Evolutionary conservation across 2,329 filamentous ascomycete genomes (phyloP).

Genomic region (Macrophomina phaseolina): DNA sequence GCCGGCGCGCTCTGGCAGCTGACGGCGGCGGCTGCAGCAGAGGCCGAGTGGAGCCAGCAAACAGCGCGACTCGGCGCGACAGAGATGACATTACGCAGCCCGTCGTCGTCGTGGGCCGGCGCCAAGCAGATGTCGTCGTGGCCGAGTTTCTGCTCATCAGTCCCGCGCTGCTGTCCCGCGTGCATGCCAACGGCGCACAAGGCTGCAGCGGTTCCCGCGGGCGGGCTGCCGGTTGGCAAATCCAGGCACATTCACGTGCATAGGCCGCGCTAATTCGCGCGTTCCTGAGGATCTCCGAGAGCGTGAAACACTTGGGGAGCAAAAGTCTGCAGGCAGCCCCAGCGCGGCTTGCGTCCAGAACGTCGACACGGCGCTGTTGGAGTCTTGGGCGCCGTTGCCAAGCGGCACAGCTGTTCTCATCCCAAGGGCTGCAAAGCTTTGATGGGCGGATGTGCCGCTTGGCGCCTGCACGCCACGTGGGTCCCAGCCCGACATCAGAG

Average conservation of each 20-base stretch:
- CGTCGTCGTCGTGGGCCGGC: not conserved
- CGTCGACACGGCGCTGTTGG: conserved; percentile 7
- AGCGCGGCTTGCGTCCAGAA: conserved; percentile 13
- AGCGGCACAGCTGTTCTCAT: conserved; percentile 6
- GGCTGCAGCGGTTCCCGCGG: conserved; percentile 18
- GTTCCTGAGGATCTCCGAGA: conserved; percentile 23
- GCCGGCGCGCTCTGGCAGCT: conserved; percentile 12
- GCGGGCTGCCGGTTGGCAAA: conserved; percentile 13
- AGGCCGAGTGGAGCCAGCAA: conserved; percentile 7
- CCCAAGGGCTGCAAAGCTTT: conserved; percentile 8
- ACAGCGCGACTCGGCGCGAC: not conserved
- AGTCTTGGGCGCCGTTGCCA: conserved; percentile 20
- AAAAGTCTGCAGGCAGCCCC: not conserved
- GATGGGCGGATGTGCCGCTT: conserved; percentile 17
- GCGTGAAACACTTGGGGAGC: conserved; percentile 6
- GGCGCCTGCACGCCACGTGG: conserved; percentile 22
- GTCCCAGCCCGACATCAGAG: conserved; percentile 9
- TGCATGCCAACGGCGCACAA: conserved; percentile 14
- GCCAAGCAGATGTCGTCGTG: not conserved
- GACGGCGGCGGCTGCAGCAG: conserved; percentile 21
- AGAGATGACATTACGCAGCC: conserved; percentile 16
- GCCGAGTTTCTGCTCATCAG: not conserved
- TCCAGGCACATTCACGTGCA: conserved; percentile 15
- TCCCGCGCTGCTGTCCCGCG: conserved; percentile 7
- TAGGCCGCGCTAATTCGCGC: conserved; percentile 4